Conservation (phyloP, 2,329 filamentous ascomycete species). For the Penicillium sp. region DNA sequence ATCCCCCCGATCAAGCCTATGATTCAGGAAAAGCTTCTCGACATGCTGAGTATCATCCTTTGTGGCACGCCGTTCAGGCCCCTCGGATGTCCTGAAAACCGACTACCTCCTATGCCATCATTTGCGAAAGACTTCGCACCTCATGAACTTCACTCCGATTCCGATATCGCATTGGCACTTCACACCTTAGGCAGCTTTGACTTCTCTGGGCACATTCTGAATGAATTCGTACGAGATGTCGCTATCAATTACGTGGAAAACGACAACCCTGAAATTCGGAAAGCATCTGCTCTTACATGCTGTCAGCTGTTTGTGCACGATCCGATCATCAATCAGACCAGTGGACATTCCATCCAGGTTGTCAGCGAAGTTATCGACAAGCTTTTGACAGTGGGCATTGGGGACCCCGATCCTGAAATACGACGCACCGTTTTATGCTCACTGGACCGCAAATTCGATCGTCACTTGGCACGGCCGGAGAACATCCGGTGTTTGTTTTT, state of each 20-base stretch:
- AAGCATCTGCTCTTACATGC: slow-evolving; percentile 91
- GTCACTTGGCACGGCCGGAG: slow-evolving; percentile 93
- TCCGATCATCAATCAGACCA: slow-evolving; percentile 96
- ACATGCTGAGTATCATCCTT: slow-evolving; percentile 91
- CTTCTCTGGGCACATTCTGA: slow-evolving; percentile 83
- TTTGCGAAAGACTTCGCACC: slow-evolving; percentile 86
- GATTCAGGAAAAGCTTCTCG: slow-evolving; percentile 88
- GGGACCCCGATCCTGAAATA: slow-evolving; percentile 85
- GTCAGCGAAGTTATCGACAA: slow-evolving; percentile 98
- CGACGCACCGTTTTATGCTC: slow-evolving; percentile 82
- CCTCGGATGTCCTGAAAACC: slow-evolving; percentile 83
- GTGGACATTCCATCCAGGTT: slow-evolving; percentile 92
- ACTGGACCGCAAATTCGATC: slow-evolving; percentile 88
- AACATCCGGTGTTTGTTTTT: slow-evolving; percentile 95
- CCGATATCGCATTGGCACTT: slow-evolving; percentile 86
- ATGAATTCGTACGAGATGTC: slow-evolving; percentile 97
- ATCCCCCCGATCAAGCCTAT: slow-evolving; percentile 89
- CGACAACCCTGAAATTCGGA: slow-evolving; percentile 86
- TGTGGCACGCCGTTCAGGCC: slow-evolving; percentile 90
- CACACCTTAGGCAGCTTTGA: slow-evolving; percentile 98
- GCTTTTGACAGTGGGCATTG: slow-evolving; percentile 88
- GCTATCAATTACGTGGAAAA: slow-evolving; percentile 98
- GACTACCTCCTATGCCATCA: slow-evolving; percentile 73
- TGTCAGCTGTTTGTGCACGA: slow-evolving; percentile 97
- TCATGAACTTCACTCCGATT: slow-evolving; percentile 73